Conservation (phyloP, 139 green algal genomes). For the Gonium pectorale region DNA sequence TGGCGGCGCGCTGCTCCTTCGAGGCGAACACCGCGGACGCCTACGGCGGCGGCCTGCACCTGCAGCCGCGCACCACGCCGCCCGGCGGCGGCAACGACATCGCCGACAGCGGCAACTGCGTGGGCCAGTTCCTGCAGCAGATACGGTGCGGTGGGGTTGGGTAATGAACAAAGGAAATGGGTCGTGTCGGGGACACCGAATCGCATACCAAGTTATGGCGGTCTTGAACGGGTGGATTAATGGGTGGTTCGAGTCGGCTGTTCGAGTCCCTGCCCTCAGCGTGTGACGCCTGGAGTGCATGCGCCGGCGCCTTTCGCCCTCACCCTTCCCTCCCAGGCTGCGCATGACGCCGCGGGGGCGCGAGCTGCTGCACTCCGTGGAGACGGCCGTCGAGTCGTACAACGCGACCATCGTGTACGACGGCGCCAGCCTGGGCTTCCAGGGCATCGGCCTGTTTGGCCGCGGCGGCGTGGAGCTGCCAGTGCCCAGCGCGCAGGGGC, state of each 20-base stretch:
- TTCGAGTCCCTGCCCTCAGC: no score
- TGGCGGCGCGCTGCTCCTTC: not conserved
- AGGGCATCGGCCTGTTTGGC: not conserved
- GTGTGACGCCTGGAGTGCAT: no score
- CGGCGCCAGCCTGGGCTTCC: not conserved
- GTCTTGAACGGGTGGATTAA: no score
- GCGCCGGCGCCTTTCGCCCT: no score
- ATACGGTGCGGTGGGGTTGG: no score
- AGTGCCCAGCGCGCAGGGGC: not conserved
- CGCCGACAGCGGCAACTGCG: not conserved
- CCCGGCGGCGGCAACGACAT: not conserved
- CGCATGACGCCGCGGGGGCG: not conserved
- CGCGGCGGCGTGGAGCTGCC: not conserved
- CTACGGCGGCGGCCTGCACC: conserved; percentile 11
- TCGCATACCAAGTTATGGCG: no score
- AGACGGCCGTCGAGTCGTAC: not conserved
- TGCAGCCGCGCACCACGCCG: not conserved
- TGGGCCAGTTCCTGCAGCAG: not conserved
- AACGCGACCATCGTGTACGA: conserved; percentile 38
- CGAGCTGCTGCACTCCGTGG: not conserved
- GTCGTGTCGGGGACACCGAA: no score
- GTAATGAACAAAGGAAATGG: no score
- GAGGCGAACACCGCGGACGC: not conserved
- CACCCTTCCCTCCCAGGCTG: no score
- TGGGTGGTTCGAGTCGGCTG: no score